These are phyloP conservation scores for Malus hybrid DNA, from an alignment of 331 rosid species.

Conservation along the genomic window DNA sequence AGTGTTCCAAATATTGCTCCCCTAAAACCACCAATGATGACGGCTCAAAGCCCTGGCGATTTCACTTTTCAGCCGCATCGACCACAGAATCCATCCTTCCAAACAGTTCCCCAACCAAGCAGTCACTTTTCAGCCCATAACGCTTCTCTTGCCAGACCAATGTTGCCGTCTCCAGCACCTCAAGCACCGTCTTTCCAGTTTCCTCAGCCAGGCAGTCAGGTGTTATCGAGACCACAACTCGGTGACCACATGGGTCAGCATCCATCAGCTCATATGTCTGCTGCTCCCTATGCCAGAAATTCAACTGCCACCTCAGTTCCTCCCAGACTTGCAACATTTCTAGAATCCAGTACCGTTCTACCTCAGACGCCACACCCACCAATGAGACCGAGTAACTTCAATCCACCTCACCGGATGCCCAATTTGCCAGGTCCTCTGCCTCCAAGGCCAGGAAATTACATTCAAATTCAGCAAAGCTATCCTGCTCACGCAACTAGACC, in stretches of 20 bases:
- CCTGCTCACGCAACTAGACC: slow-evolving; percentile 29
- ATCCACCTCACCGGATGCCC: slow-evolving; percentile 46
- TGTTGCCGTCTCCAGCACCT: slow-evolving; percentile 35
- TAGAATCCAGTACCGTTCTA: slow-evolving; percentile 35
- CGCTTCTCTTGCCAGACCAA: slow-evolving; percentile 6
- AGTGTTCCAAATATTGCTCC: slow-evolving; percentile 24
- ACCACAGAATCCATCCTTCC: slow-evolving; percentile 42
- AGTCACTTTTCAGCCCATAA: slow-evolving; percentile 34
- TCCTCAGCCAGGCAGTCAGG: slow-evolving; percentile 42
- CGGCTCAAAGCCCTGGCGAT: slow-evolving; percentile 45
- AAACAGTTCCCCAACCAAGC: slow-evolving; percentile 32
- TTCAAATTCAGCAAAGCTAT: slow-evolving; percentile 43
- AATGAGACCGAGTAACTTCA: slow-evolving; percentile 49
- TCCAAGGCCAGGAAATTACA: slow-evolving; percentile 35
- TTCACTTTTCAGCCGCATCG: slow-evolving; percentile 60
- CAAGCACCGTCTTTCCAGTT: slow-evolving; percentile 39
- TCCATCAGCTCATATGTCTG: slow-evolving; percentile 26
- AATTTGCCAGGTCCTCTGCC: slow-evolving; percentile 26
- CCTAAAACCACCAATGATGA: slow-evolving; percentile 27
- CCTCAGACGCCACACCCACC: slow-evolving; percentile 34
- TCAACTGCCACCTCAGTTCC: slow-evolving; percentile 33
- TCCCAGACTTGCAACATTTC: slow-evolving; percentile 41
- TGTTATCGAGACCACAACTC: slow-evolving; percentile 43
- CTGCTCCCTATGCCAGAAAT: slow-evolving; percentile 40
- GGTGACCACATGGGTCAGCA: slow-evolving; percentile 40